Evolutionary conservation across 2,329 filamentous ascomycete genomes (phyloP), one percentile per base, ranked within the genome.

Genomic region (Penicillium sp.): DNA sequence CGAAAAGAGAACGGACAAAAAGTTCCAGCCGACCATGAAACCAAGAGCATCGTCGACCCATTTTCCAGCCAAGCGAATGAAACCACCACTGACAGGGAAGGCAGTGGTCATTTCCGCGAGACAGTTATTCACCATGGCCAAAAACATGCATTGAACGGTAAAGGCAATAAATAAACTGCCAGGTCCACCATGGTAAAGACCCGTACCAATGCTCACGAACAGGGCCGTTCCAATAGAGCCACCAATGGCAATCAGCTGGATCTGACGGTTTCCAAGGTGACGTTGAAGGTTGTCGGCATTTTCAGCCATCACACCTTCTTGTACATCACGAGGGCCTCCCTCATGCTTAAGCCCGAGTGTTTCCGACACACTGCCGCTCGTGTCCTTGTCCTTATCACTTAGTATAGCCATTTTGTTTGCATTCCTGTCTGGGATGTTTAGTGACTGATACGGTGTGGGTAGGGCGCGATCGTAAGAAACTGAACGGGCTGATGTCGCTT

Each of bases 1-100:
- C 29, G 4, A 42, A 31, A 46, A 47, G 21, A 43, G 38, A 41
- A 61, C 64, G 55, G 46, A 66, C 64, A 79, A 80, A 67, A 80
- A 81, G 64, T 80, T 81, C 77, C 77, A 80, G 21, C 76, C 76
- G 43, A 73, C 72, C 62, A 75, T 74, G 54, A 79, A 79, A 0
- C 77, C 76, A 27, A 78, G 69, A 2, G 78, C 77, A 42, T 75
- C 74, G 55, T 81, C 78, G 1, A 80, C 78, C 76, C 76, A 80
- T 62, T 75, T 71, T 19, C 75, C 70, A 12, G 73, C 76, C 46
- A 78, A 65, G 15, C 74, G 73, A 47, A 79, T 73, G 52, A 78
- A 78, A 0, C 71, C 74, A 31, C 73, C 73, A 21, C 71, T 71
- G 6, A 80, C 72, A 15, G 78, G 78, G 63, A 75, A 71, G 27